phyloP scores from a whole-genome alignment of 2,329 filamentous ascomycete species.

The Stachybotrys echinatus region DNA sequence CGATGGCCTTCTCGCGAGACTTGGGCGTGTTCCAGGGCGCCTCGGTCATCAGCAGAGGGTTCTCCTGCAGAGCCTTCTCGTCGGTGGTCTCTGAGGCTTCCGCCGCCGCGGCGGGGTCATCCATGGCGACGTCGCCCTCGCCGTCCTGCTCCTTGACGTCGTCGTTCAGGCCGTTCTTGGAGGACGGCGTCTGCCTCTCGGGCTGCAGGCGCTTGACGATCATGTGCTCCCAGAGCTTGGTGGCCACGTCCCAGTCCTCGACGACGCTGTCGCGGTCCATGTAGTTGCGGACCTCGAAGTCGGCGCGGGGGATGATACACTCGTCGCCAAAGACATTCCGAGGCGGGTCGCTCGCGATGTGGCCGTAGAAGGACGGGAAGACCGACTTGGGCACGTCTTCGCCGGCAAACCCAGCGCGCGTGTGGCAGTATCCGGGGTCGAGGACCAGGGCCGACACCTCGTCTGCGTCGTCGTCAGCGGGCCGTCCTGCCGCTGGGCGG shows the following conservation, averaged over 20 bases:
- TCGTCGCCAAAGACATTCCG: conserved; percentile 82
- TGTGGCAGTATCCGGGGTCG: conserved; percentile 86
- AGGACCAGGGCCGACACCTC: conserved; percentile 96
- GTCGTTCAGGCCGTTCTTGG: conserved; percentile 76
- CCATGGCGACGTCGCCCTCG: conserved; percentile 57
- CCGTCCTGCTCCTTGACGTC: conserved; percentile 54
- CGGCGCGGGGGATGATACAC: conserved; percentile 68
- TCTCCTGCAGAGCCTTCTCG: conserved; percentile 82
- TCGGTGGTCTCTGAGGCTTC: conserved; percentile 31
- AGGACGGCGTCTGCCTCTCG: conserved; percentile 61
- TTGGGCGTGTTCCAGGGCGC: conserved; percentile 88
- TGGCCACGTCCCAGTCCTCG: conserved; percentile 91
- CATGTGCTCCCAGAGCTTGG: conserved; percentile 87
- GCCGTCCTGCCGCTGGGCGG: background rate
- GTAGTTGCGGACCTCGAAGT: conserved; percentile 85
- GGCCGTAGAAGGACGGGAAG: conserved; percentile 83
- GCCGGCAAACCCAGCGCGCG: conserved; percentile 92
- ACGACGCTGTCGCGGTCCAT: conserved; percentile 86
- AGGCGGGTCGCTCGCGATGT: conserved; percentile 39
- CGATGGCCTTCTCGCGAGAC: conserved; percentile 86
- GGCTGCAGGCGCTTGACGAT: conserved; percentile 85
- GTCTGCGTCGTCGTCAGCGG: conserved; percentile 48
- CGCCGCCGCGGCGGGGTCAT: conserved; percentile 31
- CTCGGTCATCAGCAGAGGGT: conserved; percentile 89
- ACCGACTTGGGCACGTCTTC: conserved; percentile 96